These are phyloP conservation scores for Dentipellis sp. DNA, from an alignment of 768 basidiomycete species.

Conservation along the genomic window DNA sequence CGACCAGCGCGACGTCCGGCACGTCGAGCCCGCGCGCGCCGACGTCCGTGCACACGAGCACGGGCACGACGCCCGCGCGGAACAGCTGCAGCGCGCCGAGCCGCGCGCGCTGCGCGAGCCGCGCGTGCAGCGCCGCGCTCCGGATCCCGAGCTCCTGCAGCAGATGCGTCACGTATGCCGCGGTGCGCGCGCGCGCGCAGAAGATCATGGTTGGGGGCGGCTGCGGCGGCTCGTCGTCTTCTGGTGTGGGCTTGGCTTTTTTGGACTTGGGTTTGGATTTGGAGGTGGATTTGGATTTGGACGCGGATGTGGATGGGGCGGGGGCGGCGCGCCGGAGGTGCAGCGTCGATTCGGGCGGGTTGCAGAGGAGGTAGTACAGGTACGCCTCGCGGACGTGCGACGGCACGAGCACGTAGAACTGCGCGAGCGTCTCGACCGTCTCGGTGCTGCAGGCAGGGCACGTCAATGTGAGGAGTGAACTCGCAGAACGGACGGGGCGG, in stretches of 20 bases:
- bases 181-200: constrained; percentile 75
- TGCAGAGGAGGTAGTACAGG: constrained; percentile 79
- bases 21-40: constrained; percentile 94
- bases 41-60: constrained; percentile 91
- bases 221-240: constrained; percentile 49
- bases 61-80: constrained; percentile 77
- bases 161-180: constrained; percentile 77
- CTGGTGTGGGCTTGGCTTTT: constrained; percentile 22
- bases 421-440: constrained; percentile 82
- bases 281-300: constrained; percentile 7
- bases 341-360: constrained; percentile 75
- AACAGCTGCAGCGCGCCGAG: constrained; percentile 79
- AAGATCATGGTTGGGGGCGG: constrained; percentile 98
- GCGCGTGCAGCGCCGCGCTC: constrained; percentile 85
- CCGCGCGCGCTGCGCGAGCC: constrained; percentile 87
- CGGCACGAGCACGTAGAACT: constrained; percentile 86
- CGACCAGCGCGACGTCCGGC: constrained; percentile 89
- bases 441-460: constrained; percentile 48
- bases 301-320: constrained; percentile 23
- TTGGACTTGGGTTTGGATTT: constrained; percentile 4
- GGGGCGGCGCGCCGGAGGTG: constrained; percentile 47
- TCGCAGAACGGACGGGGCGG: neutral
- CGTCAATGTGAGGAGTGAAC: constrained; percentile 3
- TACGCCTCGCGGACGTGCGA: constrained; percentile 92
- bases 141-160: constrained; percentile 75